Evolutionary conservation across 2,329 filamentous ascomycete genomes (phyloP), one percentile per base, ranked within the genome.

Genomic region (Aureobasidium musti): DNA sequence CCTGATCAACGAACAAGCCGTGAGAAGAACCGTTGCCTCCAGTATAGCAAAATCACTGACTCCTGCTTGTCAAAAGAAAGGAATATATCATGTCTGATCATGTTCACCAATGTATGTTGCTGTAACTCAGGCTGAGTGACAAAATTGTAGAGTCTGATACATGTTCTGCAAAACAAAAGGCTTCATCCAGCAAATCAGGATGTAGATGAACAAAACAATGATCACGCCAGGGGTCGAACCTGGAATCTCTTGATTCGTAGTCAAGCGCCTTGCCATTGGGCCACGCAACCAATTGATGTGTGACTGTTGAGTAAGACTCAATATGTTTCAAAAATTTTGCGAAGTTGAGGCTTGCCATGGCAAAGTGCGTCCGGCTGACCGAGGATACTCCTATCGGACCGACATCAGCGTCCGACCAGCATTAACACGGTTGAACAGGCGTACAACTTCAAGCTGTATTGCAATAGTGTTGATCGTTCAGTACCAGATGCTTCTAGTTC

Each of bases 401-500:
- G 56, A 59, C 14, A 35, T n/a, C n/a, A n/a, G n/a, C n/a, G n/a
- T 17, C 5, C 26, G 30, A 54, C 21, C 10, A 47, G 21, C 43
- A 47, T 11, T 11, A 47, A 26, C 5, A 39, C 23, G 33, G 26
- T 35, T 13, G 5, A 21, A 13, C 10, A 14, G 35, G 35, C 3
- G 23, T 11, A 5, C 13, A 19, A 52, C 17, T 10, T n/a, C 19
- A 35, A 37, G 6, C 2, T 8, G 19, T 26, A 21, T 56, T 41
- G 13, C 17, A 17, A 56, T 41, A 14, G 41, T 28, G 19, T 47
- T 47, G 7, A 23, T 30, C 21, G 28, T 19, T 78, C 72, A 97
- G 77, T 97, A 97, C 93, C 93, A 97, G 69, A 97, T 97, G 74
- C 92, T 96, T 75, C 93, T 86, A 50, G 93, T 97, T 70, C 93